Evolutionary conservation across 2,329 filamentous ascomycete genomes (phyloP).

Genomic region (Ascochyta fabae): DNA sequence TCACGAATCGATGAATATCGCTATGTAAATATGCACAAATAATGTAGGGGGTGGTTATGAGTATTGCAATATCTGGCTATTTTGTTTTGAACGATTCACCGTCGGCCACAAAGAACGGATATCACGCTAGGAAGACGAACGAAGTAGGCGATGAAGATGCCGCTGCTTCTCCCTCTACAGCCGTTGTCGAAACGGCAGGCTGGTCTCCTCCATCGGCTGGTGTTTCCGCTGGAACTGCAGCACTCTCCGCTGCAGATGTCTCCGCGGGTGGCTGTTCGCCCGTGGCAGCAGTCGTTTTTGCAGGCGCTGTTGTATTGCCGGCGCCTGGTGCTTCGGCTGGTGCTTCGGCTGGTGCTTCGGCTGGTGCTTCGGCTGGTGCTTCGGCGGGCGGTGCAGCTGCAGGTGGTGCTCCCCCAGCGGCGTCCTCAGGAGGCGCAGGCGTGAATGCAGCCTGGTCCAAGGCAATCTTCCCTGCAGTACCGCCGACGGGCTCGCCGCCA

Average conservation of each 20-base stretch:
- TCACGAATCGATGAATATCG: too few relatives aligned
- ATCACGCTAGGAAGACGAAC: constrained; percentile 7
- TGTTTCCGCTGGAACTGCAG: neutral
- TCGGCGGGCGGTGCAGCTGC: constrained; percentile 21
- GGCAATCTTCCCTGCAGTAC: constrained; percentile 28
- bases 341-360: constrained; percentile 12
- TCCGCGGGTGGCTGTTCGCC: neutral
- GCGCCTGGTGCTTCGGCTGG: constrained; percentile 9
- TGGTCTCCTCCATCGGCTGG: neutral
- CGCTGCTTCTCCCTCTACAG: neutral
- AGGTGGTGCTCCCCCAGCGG: constrained; percentile 21
- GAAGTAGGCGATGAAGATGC: constrained; percentile 7
- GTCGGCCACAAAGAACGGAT: neutral
- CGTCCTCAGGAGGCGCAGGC: constrained; percentile 30
- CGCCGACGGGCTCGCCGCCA: constrained; percentile 30
- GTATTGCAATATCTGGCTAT: too few relatives aligned
- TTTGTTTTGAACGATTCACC: neutral
- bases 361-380: constrained; percentile 13
- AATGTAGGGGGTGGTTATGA: too few relatives aligned
- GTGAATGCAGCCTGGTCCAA: constrained; percentile 36
- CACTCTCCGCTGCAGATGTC: neutral
- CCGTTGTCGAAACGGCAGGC: neutral
- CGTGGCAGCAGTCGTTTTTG: neutral
- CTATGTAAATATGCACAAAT: too few relatives aligned
- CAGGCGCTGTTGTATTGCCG: constrained; percentile 8